Base-by-base conservation (phyloP, 805 yeast species). In the Candida argentea region DNA sequence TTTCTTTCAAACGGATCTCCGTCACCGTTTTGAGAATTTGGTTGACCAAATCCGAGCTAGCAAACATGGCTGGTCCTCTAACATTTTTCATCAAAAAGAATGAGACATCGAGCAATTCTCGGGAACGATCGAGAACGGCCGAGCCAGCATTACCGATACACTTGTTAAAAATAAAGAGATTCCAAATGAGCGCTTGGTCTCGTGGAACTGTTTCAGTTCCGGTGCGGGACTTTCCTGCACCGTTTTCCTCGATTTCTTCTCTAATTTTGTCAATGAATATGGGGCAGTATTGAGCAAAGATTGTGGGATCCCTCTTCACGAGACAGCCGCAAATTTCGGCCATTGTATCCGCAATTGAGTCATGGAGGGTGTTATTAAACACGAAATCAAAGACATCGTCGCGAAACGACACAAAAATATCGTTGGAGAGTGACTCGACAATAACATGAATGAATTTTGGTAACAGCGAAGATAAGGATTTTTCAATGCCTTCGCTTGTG, bases 101-200 rank as follows among this genome's bases (percentile, higher is more conserved):
- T 0, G 74, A 56, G 16, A 82, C 46, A 1, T 62, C 67, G 5
- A 51, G 42, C 5, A 84, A 42, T 17, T 74, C 70, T 0, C 52
- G 49, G 5, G 60, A 52, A 34, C 65, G 55, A 0, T 55, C 46
- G 6, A 79, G 42, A 2, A 78, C 44, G 3, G 58, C 46, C 0
- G 50, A 53, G n/a, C 76, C 76, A 1, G 89, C 77, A 32, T 79
- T 79, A 14, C 85, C 73, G 22, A 81, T 49, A 15, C 76, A 61
- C 46, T 84, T 87, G 44, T 77, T 74, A 24, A 87, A 51, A 3
- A 85, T 69, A 3, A 76, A 67, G 18, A 83, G 48, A 43, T 77
- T 71, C 73, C 94, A 73, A 17, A 73, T 73, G 6, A 91, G 54
- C 12, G 76, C 70, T 17, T 77, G 78, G 50, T 91, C 97, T 23